Conservation (phyloP, 2,329 filamentous ascomycete genomes). For the Penicillium sp. region DNA sequence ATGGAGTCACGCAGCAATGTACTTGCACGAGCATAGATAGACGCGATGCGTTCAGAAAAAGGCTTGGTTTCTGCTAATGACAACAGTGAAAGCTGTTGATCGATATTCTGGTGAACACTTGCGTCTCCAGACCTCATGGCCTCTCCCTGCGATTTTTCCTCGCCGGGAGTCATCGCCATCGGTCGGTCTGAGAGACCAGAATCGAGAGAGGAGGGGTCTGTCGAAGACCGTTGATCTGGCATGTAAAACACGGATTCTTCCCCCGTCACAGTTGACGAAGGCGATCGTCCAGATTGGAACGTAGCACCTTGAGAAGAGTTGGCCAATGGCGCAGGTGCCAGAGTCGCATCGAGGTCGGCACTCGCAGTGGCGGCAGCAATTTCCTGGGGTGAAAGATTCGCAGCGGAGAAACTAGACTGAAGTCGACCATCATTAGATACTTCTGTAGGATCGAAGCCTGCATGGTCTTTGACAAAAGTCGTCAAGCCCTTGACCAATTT, state of each 20-base stretch:
- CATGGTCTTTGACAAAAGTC: constrained; percentile 45
- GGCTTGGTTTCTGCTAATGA: constrained; percentile 2
- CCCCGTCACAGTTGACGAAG: not conserved
- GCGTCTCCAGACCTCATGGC: not conserved
- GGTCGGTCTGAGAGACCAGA: constrained; percentile 4
- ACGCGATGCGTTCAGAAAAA: constrained; percentile 11
- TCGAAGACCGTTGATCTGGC: not conserved
- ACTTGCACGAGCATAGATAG: constrained; percentile 44
- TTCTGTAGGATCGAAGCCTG: constrained; percentile 20
- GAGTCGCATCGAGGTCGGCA: not conserved
- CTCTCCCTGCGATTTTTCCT: constrained; percentile 3
- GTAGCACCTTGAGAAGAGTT: too few species aligned
- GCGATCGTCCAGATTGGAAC: not conserved
- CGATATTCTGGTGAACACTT: not conserved
- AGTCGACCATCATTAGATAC: constrained; percentile 6
- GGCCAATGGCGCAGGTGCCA: not conserved
- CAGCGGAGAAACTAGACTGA: not conserved
- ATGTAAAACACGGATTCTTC: not conserved
- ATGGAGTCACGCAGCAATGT: constrained; percentile 42
- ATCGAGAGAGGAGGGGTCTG: constrained; percentile 1
- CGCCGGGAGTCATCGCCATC: not conserved
- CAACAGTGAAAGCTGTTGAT: not conserved
- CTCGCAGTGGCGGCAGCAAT: not conserved
- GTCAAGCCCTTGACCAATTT: constrained; percentile 55
- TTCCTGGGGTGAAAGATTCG: not conserved